Evolutionary conservation across 345 rosid genomes (phyloP), one percentile per base, ranked within the genome.

Genomic region (Ricinus communis): DNA sequence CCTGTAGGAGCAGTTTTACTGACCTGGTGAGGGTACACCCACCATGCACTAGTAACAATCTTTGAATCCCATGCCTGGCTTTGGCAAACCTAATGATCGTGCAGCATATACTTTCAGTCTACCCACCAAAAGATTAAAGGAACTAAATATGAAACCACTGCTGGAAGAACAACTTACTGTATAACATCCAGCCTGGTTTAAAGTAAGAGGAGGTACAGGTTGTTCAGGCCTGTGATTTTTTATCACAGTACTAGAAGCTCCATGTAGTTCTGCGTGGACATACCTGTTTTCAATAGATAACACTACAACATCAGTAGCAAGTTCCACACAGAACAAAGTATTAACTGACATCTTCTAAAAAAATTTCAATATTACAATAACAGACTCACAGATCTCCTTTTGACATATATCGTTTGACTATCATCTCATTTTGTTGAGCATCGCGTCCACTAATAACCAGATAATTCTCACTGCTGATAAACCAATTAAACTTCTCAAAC

Each of bases 1-100:
- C 99, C 99, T 8, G 99, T 95, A 45, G 99, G 99, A 74, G 99
- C 99, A 76, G 97, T 92, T 90, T 95, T 95, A 82, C 88, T 95
- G 75, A 95, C 99, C 78, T 95, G 99, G 80, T 86, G 89, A 78
- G 97, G 98, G 81, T 90, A 86, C 58, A 95, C 99, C 99, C 99
- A 95, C 98, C 99, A 95, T 72, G 98, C 99, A 66, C 99, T 92
- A 63, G 99, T 92, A 65, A 95, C 91, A 74, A 95, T 92, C 86
- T 95, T 95, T 28, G 98, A 95, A 81, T 95, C 93, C 99, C 99
- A 95, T 68, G 98, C 99, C 75, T 90, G 90, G 82, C 99, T 92
- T 68, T 92, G 97, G 79, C 98, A 95, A 74, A 95, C 99, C 99
- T 92, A 76, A 43, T 43, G 72, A 16, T 28, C 50, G 57, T 51